These are phyloP conservation scores for Nephelium lappaceum DNA, from an alignment of 345 rosid genomes.

Conservation along the genomic window DNA sequence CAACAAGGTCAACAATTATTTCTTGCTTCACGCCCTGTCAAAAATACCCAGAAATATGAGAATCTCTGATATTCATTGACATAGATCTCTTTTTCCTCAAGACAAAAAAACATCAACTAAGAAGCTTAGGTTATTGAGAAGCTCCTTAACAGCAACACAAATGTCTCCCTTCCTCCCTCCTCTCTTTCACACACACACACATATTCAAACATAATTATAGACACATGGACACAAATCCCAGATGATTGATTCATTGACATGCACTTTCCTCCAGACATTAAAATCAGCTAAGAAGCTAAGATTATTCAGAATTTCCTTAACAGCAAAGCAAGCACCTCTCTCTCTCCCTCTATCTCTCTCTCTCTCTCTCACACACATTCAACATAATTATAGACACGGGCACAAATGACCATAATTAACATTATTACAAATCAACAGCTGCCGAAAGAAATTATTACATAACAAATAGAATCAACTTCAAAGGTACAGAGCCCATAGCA, in stretches of 20 bases:
- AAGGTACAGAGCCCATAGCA: not conserved
- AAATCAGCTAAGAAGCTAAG: not conserved
- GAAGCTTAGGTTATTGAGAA: not conserved
- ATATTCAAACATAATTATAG: not conserved
- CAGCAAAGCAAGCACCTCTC: not conserved
- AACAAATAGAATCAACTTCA: constrained; percentile 6
- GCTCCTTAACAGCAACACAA: not conserved
- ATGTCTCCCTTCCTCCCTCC: not conserved
- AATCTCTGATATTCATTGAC: not conserved
- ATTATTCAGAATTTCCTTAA: not conserved
- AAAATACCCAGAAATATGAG: constrained; percentile 15
- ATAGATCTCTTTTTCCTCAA: not conserved
- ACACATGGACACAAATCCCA: not conserved
- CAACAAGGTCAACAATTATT: constrained; percentile 84
- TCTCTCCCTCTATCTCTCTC: not conserved
- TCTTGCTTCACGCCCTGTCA: constrained; percentile 87
- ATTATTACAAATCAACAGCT: not conserved
- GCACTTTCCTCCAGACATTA: not conserved
- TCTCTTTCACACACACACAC: not conserved
- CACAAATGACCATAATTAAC: not conserved
- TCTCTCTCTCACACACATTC: not conserved
- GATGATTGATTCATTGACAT: not conserved
- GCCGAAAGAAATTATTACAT: constrained; percentile 4
- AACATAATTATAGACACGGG: not conserved
- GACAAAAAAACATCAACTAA: not conserved